Percentiles rank a stretch among this genome's conserved stretches.
These are phyloP conservation scores for Alternaria panax DNA, from an alignment of 2,329 filamentous ascomycete genomes.

Conservation along the genomic window DNA sequence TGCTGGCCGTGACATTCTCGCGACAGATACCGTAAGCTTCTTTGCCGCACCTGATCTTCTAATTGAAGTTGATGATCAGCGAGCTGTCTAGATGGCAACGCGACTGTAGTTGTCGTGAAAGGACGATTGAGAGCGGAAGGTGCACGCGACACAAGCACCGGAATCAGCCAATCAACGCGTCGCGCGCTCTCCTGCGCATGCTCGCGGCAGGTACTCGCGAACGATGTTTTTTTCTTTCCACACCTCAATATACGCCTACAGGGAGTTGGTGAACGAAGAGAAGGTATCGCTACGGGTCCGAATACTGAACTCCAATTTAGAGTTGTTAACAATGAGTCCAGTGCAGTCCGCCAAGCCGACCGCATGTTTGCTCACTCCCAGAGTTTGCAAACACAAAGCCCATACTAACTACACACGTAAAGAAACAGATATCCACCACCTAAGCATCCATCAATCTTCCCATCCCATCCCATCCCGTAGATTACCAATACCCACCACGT, in stretches of 20 bases:
- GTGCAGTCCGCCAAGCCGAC: background rate
- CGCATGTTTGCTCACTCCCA: background rate
- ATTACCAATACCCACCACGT: too few species aligned
- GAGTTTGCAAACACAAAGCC: background rate
- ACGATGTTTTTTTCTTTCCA: background rate
- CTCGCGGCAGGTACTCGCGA: slow-evolving; percentile 1
- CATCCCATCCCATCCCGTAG: background rate
- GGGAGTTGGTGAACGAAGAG: too few species aligned
- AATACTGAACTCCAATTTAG: background rate
- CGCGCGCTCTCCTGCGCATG: background rate
- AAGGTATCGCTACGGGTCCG: background rate
- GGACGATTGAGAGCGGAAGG: slow-evolving; percentile 1
- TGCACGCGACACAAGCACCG: slow-evolving; percentile 8
- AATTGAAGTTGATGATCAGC: background rate
- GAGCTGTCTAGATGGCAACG: background rate
- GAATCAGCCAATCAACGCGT: slow-evolving; percentile 7
- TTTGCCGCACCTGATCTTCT: background rate
- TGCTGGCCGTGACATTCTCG: slow-evolving; percentile 52
- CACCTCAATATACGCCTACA: background rate
- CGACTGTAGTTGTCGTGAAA: background rate
- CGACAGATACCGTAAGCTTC: background rate
- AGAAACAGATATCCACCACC: background rate
- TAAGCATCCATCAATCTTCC: background rate
- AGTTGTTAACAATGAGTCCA: too few species aligned
- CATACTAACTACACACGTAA: background rate